Conservation (phyloP, 352 stramenopile species). For the Globisporangium cederbergense region DNA sequence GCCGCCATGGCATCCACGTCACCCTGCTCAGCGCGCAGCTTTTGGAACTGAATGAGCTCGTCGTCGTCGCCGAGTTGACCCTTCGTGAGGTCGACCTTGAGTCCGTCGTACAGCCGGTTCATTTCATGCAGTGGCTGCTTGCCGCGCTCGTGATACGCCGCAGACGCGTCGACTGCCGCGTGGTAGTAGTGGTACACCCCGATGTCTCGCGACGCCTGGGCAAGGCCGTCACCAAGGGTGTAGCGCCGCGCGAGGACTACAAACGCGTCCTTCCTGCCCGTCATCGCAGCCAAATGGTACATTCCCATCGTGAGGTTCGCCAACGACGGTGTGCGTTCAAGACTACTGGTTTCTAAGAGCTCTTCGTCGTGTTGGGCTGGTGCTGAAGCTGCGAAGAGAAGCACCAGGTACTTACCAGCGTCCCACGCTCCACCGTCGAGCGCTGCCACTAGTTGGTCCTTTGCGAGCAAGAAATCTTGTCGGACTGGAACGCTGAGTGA, state of each 20-base stretch:
- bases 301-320: slow-evolving; percentile 33
- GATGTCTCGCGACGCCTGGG: slow-evolving; percentile 27
- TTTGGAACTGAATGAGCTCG: slow-evolving; percentile 85
- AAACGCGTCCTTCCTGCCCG: slow-evolving; percentile 41
- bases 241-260: slow-evolving; percentile 57
- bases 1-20: slow-evolving; percentile 74
- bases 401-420: slow-evolving; percentile 27
- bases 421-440: slow-evolving; percentile 18
- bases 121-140: slow-evolving; percentile 80
- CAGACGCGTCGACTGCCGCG: slow-evolving; percentile 39
- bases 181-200: slow-evolving; percentile 61
- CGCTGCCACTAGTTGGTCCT: slow-evolving; percentile 20
- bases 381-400: slow-evolving; percentile 12
- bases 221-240: slow-evolving; percentile 12
- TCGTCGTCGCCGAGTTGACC: slow-evolving; percentile 81
- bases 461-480: slow-evolving; percentile 24
- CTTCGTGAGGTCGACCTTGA: slow-evolving; percentile 37
- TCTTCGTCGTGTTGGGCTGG: background rate
- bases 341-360: background rate
- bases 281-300: slow-evolving; percentile 45
- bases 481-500: background rate
- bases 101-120: slow-evolving; percentile 64
- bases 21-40: slow-evolving; percentile 69
- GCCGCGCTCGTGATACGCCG: slow-evolving; percentile 59
- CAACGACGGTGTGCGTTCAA: background rate